Evolutionary conservation across 768 basidiomycete species (phyloP).

Genomic region (Suillus cothurnatus): DNA sequence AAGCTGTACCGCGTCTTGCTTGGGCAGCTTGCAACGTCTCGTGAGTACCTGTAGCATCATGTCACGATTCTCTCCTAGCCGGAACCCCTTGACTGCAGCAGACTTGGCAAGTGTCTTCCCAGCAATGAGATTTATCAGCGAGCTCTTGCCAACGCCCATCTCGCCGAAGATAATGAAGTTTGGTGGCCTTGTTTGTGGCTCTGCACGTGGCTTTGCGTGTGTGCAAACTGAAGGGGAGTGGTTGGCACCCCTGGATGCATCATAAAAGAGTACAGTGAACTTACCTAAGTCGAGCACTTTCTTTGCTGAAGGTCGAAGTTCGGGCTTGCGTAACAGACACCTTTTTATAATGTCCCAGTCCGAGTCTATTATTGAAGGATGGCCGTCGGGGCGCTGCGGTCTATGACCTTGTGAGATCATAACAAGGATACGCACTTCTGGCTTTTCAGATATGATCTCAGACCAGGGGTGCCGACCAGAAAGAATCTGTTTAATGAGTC

Average conservation of each 20-base stretch:
- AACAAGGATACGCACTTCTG: background rate
- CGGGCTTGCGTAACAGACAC: background rate
- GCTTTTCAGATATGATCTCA: background rate
- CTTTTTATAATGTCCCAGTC: slow-evolving; percentile 1
- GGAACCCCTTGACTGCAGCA: background rate
- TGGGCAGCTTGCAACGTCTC: slow-evolving; percentile 30
- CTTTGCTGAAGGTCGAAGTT: background rate
- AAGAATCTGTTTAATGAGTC: background rate
- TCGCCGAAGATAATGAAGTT: background rate
- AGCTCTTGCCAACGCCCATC: background rate
- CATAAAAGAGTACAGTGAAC: background rate
- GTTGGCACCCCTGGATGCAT: background rate
- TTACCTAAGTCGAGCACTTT: background rate
- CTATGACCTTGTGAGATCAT: background rate
- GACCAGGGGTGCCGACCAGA: background rate
- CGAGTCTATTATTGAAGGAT: background rate
- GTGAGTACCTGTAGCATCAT: slow-evolving; percentile 9
- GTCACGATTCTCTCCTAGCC: no score
- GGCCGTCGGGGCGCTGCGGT: background rate
- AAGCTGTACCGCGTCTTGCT: slow-evolving; percentile 22
- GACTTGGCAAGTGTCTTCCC: background rate
- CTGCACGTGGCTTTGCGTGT: no score
- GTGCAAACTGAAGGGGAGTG: background rate
- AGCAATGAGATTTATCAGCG: background rate
- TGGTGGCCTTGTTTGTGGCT: no score